Percentiles rank a stretch among this genome's conserved stretches.
These are phyloP conservation scores for Endocladia muricata DNA, from an alignment of 31 red algal genomes.

Conservation along the genomic window DNA sequence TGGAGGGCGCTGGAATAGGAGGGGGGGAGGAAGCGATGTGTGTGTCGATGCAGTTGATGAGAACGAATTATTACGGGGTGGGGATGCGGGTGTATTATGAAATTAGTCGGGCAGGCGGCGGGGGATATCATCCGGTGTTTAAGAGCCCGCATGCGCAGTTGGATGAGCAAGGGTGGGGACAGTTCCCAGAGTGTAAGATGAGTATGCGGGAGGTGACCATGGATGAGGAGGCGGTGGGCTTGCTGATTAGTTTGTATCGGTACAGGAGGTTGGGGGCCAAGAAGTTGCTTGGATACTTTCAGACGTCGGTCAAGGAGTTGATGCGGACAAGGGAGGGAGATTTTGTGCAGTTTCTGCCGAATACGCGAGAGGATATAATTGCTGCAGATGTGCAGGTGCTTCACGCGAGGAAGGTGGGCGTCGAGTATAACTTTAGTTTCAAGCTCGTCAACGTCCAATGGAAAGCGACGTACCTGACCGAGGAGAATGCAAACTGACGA, in stretches of 20 bases:
- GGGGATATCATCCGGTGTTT: slow-evolving; percentile 39
- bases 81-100: slow-evolving; percentile 50
- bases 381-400: slow-evolving; percentile 39
- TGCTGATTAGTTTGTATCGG: slow-evolving; percentile 43
- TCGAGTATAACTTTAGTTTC: slow-evolving; percentile 30
- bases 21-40: slow-evolving; percentile 13
- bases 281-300: slow-evolving; percentile 41
- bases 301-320: slow-evolving; percentile 32
- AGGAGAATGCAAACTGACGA: slow-evolving; percentile 3
- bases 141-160: slow-evolving; percentile 24
- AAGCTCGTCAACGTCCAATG: slow-evolving; percentile 57
- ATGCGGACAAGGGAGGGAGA: slow-evolving; percentile 23
- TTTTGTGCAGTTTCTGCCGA: slow-evolving; percentile 31
- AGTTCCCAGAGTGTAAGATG: slow-evolving; percentile 31
- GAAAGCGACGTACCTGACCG: slow-evolving; percentile 36
- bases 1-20: slow-evolving; percentile 10
- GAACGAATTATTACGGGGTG: slow-evolving; percentile 50
- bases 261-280: slow-evolving; percentile 19
- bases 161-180: slow-evolving; percentile 54
- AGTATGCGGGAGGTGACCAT: slow-evolving; percentile 29
- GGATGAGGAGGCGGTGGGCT: slow-evolving; percentile 32
- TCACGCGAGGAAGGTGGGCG: slow-evolving; percentile 29
- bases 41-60: slow-evolving; percentile 45
- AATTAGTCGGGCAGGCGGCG: slow-evolving; percentile 26
- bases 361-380: slow-evolving; percentile 33